phyloP scores from a whole-genome alignment of 2,329 filamentous ascomycete species.

The Phoma sp. region DNA sequence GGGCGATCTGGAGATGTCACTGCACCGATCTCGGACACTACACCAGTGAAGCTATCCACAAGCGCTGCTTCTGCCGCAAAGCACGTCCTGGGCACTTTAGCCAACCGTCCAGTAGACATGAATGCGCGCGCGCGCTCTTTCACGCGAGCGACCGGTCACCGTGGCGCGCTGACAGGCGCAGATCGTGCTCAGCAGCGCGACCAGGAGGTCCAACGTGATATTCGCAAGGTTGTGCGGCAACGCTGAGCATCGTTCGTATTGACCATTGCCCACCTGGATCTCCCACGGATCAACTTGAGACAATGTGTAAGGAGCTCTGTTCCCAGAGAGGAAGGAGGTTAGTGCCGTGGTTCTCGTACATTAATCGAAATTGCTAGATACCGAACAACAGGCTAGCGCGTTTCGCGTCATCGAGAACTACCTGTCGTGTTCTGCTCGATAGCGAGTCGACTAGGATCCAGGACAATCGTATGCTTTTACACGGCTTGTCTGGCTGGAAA shows the following conservation, averaged over 20 bases:
- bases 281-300: slow-evolving; percentile 20
- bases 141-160: slow-evolving; percentile 3
- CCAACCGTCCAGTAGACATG: background rate
- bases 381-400: slow-evolving; percentile 12
- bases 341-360: slow-evolving; percentile 11
- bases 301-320: slow-evolving; percentile 10
- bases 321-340: slow-evolving; percentile 19
- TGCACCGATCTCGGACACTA: slow-evolving; percentile 16
- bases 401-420: slow-evolving; percentile 10
- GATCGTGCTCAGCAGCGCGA: background rate
- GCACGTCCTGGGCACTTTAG: background rate
- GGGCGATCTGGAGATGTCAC: slow-evolving; percentile 11
- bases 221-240: slow-evolving; percentile 12
- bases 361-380: slow-evolving; percentile 18
- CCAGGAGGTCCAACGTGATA: slow-evolving; percentile 13
- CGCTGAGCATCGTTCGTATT: slow-evolving; percentile 10
- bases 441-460: slow-evolving; percentile 8
- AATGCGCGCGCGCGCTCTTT: background rate
- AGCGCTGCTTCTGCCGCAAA: background rate
- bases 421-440: slow-evolving; percentile 3
- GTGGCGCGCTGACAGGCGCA: slow-evolving; percentile 5
- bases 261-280: slow-evolving; percentile 6
- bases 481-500: slow-evolving; percentile 1
- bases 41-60: slow-evolving; percentile 1
- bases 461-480: background rate